Percentiles rank a stretch among this genome's conserved stretches.
phyloP scores from a whole-genome alignment of 2,329 filamentous ascomycete species.

The Bipolaris bicolor region DNA sequence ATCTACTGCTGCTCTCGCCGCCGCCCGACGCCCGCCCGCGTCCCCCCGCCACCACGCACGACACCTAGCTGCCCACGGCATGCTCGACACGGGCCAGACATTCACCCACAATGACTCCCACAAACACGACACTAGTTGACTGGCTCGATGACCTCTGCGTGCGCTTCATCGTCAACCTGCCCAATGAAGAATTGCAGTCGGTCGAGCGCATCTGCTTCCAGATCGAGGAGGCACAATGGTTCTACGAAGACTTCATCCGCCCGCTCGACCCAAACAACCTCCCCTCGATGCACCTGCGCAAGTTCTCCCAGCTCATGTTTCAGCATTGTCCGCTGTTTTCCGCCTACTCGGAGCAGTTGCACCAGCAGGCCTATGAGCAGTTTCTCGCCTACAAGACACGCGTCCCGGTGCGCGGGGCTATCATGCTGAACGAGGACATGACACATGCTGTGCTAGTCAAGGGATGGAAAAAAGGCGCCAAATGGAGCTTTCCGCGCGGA shows the following conservation, averaged over 20 bases:
- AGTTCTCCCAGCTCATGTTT: slow-evolving; percentile 89
- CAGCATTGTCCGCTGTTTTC: slow-evolving; percentile 90
- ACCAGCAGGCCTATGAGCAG: slow-evolving; percentile 83
- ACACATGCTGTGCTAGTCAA: slow-evolving; percentile 92
- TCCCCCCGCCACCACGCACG: slow-evolving; percentile 19
- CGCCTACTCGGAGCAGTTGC: slow-evolving; percentile 76
- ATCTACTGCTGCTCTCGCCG: not conserved
- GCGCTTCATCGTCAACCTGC: slow-evolving; percentile 97
- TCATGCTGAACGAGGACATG: slow-evolving; percentile 92
- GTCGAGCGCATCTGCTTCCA: slow-evolving; percentile 97
- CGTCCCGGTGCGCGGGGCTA: slow-evolving; percentile 91
- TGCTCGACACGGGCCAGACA: slow-evolving; percentile 63
- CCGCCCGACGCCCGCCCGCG: slow-evolving; percentile 3
- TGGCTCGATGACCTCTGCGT: slow-evolving; percentile 98
- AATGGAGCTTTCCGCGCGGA: slow-evolving; percentile 94
- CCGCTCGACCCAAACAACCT: slow-evolving; percentile 80
- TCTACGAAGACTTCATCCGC: slow-evolving; percentile 98
- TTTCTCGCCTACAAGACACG: slow-evolving; percentile 94
- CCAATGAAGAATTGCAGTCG: slow-evolving; percentile 84
- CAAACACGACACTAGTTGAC: slow-evolving; percentile 87
- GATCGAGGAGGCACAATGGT: slow-evolving; percentile 99
- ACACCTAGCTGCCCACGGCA: slow-evolving; percentile 54
- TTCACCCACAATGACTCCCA: slow-evolving; percentile 65
- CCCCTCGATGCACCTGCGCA: slow-evolving; percentile 82
- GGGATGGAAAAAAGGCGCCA: slow-evolving; percentile 95